Percentiles rank a stretch among this genome's conserved stretches.
phyloP scores from a whole-genome alignment of 352 stramenopile species.

The Phytophthora litchii region DNA sequence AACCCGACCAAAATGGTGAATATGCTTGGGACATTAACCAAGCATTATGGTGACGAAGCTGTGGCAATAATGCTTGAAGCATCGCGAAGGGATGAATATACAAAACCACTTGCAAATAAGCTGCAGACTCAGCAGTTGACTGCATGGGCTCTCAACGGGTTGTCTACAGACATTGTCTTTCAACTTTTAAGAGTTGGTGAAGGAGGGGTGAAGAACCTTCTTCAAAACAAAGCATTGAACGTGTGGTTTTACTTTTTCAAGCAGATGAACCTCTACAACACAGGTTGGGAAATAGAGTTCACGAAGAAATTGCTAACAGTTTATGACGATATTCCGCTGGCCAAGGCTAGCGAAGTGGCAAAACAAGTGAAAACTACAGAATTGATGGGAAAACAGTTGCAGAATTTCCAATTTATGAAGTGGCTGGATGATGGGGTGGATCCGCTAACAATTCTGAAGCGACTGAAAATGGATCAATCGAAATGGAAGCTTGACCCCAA shows the following conservation, averaged over 20 bases:
- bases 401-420: slow-evolving; percentile 5
- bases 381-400: slow-evolving; percentile 1
- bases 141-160: neutral
- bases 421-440: neutral
- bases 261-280: neutral
- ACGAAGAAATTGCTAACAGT: slow-evolving; percentile 4
- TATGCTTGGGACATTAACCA: slow-evolving; percentile 6
- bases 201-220: neutral
- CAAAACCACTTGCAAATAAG: neutral
- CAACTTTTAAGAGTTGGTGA: slow-evolving; percentile 1
- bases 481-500: neutral
- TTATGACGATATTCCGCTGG: slow-evolving; percentile 4
- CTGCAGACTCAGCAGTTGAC: slow-evolving; percentile 9
- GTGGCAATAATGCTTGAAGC: slow-evolving; percentile 5
- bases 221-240: slow-evolving; percentile 4
- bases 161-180: slow-evolving; percentile 2
- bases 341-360: slow-evolving; percentile 1
- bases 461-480: neutral
- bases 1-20: slow-evolving; percentile 6
- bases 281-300: neutral
- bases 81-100: neutral
- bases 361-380: neutral
- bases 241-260: slow-evolving; percentile 13
- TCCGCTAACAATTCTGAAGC: neutral
- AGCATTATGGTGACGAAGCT: neutral